Conservation (phyloP, 257 asterid genomes). For the Eucommia ulmoides region DNA sequence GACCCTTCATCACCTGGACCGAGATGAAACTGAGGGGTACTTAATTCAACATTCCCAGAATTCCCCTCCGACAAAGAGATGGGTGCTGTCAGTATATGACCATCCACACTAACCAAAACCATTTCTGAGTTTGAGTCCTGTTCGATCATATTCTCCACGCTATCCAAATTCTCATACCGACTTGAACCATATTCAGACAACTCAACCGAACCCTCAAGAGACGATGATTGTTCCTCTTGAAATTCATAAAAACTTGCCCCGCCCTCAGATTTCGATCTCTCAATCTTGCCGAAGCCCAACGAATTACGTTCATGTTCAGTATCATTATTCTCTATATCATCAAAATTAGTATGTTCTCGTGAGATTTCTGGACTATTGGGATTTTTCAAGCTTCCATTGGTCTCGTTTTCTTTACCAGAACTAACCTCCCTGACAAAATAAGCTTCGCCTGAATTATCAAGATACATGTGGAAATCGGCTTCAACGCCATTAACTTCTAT, state of each 20-base stretch:
- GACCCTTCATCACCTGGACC: slow-evolving; percentile 75
- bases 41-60: slow-evolving; percentile 42
- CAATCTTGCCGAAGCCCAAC: slow-evolving; percentile 51
- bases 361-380: slow-evolving; percentile 23
- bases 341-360: slow-evolving; percentile 16
- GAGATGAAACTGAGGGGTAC: slow-evolving; percentile 59
- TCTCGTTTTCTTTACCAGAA: slow-evolving; percentile 28
- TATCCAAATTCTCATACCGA: slow-evolving; percentile 47
- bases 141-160: slow-evolving; percentile 43
- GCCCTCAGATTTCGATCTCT: slow-evolving; percentile 66
- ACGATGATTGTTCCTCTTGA: slow-evolving; percentile 61
- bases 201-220: slow-evolving; percentile 52
- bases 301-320: slow-evolving; percentile 49
- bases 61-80: slow-evolving; percentile 50
- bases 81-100: slow-evolving; percentile 82
- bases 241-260: slow-evolving; percentile 65
- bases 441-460: slow-evolving; percentile 84
- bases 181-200: slow-evolving; percentile 55
- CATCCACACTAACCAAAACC: slow-evolving; percentile 87
- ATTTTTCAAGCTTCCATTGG: slow-evolving; percentile 18
- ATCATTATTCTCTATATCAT: slow-evolving; percentile 15
- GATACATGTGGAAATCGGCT: slow-evolving; percentile 68
- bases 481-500: slow-evolving; percentile 84
- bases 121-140: slow-evolving; percentile 67
- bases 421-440: slow-evolving; percentile 64